Base-by-base conservation (phyloP, 2,329 filamentous ascomycete species). In the Pezicula rhizophila region DNA sequence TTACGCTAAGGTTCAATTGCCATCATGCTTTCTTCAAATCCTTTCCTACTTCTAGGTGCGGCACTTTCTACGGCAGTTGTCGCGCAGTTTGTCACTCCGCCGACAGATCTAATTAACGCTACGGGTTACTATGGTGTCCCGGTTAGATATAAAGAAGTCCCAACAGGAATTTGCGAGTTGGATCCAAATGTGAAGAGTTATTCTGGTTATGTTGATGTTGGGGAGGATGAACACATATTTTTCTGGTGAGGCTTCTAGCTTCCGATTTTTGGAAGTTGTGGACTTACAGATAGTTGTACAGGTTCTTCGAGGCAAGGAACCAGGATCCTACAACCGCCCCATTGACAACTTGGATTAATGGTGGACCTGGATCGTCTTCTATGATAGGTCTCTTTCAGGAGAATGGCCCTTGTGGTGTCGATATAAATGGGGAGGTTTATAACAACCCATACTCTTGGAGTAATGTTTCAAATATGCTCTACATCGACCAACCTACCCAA, bases 331-430 rank as follows among this genome's bases (percentile, higher is more conserved):
- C 61, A 60, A 75, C 50, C 65, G 70, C 53, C 64, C 74, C 71
- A 10, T 58, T 82, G 41, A 77, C 79, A 2, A 75, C 85, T 51
- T 85, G 79, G 78, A 73, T 86, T 52, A 84, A 84, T 61, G 82
- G 83, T 33, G 82, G 82, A 1, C 82, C 82, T 0, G 82, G 82
- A 3, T 73, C 72, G 40, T 81, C 77, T 58, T 83, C 79, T 47
- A 74, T 86, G 71, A 74, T 79, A 50, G 81, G 81, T 18, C 69
- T 85, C 54, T 85, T 85, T 57, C 68, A 71, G 15, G 80, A 82
- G 55, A 69, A 74, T 41, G 82, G 82, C 5, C 73, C 72, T 26
- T 79, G 70, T 45, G 45, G 54, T 5, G 48, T 64, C 20, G 60
- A 60, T 55, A 62, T 71, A 47, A 61, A 78, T 33, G 59, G 60